Conservation (phyloP, 2,329 filamentous ascomycete genomes). For the Penicillium sclerotiorum region DNA sequence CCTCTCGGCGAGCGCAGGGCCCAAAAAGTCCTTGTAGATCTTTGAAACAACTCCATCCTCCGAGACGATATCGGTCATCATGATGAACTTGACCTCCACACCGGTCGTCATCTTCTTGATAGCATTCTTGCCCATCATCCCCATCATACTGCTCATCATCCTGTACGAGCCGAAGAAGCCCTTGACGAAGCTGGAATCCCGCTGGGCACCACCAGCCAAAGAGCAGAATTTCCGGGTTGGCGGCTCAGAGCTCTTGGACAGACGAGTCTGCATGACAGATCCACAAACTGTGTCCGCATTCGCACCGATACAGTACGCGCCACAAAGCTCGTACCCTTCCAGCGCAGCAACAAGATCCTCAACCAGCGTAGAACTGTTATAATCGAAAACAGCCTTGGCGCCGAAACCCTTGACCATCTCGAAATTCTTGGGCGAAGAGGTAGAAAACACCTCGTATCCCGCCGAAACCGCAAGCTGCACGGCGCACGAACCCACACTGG, state of each 20-base stretch:
- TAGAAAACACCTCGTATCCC: conserved; percentile 52
- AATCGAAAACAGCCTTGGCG: conserved; percentile 49
- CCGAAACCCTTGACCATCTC: conserved; percentile 48
- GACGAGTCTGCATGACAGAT: conserved; percentile 5
- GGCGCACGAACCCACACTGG: conserved; percentile 49
- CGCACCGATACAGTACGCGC: conserved; percentile 20
- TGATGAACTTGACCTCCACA: conserved; percentile 20
- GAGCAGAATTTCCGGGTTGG: conserved; percentile 19
- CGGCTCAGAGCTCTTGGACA: conserved; percentile 11
- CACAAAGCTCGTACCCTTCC: conserved; percentile 19
- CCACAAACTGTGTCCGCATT: conserved; percentile 22
- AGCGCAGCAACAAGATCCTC: conserved; percentile 33
- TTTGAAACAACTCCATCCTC: conserved; percentile 23
- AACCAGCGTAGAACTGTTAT: conserved; percentile 37
- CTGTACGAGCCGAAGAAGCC: neutral
- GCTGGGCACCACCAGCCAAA: conserved; percentile 9
- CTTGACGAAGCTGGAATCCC: neutral
- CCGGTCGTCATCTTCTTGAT: conserved; percentile 8
- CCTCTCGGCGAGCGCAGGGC: conserved; percentile 40
- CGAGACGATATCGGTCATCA: conserved; percentile 13
- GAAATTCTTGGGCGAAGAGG: conserved; percentile 47
- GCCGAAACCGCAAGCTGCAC: conserved; percentile 51
- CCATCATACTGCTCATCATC: conserved; percentile 5
- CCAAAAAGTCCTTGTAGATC: conserved; percentile 45
- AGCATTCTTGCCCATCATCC: neutral